Percentiles rank a stretch among this genome's conserved stretches.
Conservation (phyloP, 164 flowering plant genomes). For the Pachysandra terminalis region DNA sequence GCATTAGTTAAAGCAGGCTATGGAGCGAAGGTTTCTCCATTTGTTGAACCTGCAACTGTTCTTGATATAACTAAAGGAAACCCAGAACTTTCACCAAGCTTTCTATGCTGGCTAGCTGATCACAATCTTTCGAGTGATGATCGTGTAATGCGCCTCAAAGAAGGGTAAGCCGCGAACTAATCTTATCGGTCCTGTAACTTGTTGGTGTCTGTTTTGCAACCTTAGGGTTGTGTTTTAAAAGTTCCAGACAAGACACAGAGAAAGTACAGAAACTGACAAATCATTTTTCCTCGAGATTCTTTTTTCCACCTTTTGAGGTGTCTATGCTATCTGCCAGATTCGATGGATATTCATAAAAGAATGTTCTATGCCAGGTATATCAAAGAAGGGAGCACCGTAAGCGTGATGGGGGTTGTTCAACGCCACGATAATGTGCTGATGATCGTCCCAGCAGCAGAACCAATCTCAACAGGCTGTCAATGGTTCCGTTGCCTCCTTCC, state of each 20-base stretch:
- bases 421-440: conserved; percentile 86
- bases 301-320: neutral
- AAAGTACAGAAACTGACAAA: neutral
- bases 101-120: conserved; percentile 80
- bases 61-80: conserved; percentile 66
- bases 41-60: conserved; percentile 74
- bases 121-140: conserved; percentile 88
- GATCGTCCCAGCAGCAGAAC: conserved; percentile 80
- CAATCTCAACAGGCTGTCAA: conserved; percentile 72
- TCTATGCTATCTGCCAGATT: neutral
- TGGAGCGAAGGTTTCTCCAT: conserved; percentile 91
- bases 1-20: conserved; percentile 93
- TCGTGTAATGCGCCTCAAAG: conserved; percentile 85
- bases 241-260: no score
- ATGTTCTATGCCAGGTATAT: conserved; percentile 50
- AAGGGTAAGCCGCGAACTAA: conserved; percentile 57
- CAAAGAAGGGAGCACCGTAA: conserved; percentile 94
- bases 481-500: conserved; percentile 89
- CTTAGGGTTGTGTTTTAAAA: neutral
- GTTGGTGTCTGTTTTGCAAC: neutral
- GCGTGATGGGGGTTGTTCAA: conserved; percentile 85
- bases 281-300: no score
- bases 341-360: neutral
- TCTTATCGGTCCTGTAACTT: neutral
- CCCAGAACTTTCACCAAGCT: conserved; percentile 62